Evolutionary conservation across 2,329 filamentous ascomycete genomes (phyloP).

Genomic region (Tolypocladium album): DNA sequence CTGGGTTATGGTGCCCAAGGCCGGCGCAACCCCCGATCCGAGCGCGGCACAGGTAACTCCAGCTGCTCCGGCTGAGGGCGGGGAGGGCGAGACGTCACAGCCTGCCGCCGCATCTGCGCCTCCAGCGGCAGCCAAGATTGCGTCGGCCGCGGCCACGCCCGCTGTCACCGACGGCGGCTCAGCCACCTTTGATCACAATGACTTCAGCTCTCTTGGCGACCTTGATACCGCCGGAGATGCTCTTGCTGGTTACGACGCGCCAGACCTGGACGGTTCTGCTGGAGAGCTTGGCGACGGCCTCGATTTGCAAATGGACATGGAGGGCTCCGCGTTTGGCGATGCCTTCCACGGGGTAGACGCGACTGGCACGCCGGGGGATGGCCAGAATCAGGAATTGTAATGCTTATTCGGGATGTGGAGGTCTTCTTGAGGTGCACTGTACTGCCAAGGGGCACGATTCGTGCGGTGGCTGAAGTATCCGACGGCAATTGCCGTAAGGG

Average conservation of each 20-base stretch:
- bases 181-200: conserved; percentile 40
- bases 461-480: not conserved
- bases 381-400: conserved; percentile 23
- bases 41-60: conserved; percentile 2
- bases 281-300: conserved; percentile 43
- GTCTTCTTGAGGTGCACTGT: not conserved
- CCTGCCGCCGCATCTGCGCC: conserved; percentile 1
- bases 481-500: not conserved
- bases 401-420: not conserved
- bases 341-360: conserved; percentile 59
- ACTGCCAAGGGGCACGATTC: not conserved
- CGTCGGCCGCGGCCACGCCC: conserved; percentile 34
- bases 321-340: conserved; percentile 75
- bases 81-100: conserved; percentile 8
- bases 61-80: not conserved
- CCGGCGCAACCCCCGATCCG: conserved; percentile 34
- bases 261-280: conserved; percentile 33
- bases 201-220: conserved; percentile 54
- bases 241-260: conserved; percentile 54
- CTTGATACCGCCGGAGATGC: conserved; percentile 64
- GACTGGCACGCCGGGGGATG: conserved; percentile 24
- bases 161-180: conserved; percentile 30
- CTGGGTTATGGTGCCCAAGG: conserved; percentile 66
- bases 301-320: conserved; percentile 57
- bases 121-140: conserved; percentile 30